These are phyloP conservation scores for Teratosphaeria zuluensis DNA, from an alignment of 2,329 filamentous ascomycete species.

Conservation along the genomic window DNA sequence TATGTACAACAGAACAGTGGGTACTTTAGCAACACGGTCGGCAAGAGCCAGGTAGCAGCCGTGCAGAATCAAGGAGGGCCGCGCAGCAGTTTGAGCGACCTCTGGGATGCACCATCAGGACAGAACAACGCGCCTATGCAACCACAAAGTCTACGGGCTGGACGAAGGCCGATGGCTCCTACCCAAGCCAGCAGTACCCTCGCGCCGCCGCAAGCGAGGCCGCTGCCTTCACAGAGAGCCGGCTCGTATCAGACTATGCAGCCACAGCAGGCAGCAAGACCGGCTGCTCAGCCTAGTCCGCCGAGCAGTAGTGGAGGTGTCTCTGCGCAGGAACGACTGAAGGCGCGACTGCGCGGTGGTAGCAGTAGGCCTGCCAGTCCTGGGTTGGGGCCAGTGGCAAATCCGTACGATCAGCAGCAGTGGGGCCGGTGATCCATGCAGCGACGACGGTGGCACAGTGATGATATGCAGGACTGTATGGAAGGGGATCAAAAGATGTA, in stretches of 20 bases:
- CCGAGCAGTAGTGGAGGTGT: slow-evolving; percentile 34
- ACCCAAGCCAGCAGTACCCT: slow-evolving; percentile 16
- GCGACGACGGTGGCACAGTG: neutral
- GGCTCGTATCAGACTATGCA: slow-evolving; percentile 60
- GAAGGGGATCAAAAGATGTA: neutral
- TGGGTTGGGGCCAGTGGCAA: neutral
- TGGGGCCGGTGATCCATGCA: neutral
- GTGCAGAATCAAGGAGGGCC: slow-evolving; percentile 15
- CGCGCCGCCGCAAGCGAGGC: slow-evolving; percentile 36
- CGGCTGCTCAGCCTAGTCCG: slow-evolving; percentile 29
- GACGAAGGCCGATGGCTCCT: slow-evolving; percentile 13
- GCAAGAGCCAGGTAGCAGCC: slow-evolving; percentile 14
- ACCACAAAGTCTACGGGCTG: slow-evolving; percentile 33
- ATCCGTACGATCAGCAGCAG: slow-evolving; percentile 2
- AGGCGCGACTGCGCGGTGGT: slow-evolving; percentile 59
- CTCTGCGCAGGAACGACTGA: slow-evolving; percentile 71
- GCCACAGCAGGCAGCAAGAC: slow-evolving; percentile 27
- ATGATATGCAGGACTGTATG: no score
- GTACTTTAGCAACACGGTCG: slow-evolving; percentile 25
- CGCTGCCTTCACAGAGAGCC: slow-evolving; percentile 61
- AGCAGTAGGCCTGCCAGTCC: slow-evolving; percentile 8
- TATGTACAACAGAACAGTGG: slow-evolving; percentile 18
- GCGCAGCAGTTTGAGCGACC: slow-evolving; percentile 42
- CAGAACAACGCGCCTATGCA: slow-evolving; percentile 28
- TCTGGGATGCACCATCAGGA: slow-evolving; percentile 42